phyloP scores from a whole-genome alignment of 2,329 filamentous ascomycete species.

The Cephalotrichum gorgonifer region DNA sequence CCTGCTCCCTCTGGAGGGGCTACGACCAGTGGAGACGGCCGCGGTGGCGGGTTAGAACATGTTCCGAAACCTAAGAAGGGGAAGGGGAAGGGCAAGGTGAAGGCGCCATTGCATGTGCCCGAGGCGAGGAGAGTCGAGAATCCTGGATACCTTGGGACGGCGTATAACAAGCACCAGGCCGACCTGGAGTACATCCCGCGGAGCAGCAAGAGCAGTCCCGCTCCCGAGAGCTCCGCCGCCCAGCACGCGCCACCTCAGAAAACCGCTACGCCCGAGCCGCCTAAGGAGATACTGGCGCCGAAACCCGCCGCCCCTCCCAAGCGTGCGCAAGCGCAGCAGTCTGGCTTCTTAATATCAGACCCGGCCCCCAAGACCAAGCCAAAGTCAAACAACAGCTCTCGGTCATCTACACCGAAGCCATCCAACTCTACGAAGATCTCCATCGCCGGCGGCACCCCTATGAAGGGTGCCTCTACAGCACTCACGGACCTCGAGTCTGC shows the following conservation, averaged over 20 bases:
- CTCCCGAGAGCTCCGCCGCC: background rate
- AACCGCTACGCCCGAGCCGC: conserved; percentile 12
- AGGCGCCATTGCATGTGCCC: conserved; percentile 51
- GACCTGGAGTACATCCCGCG: conserved; percentile 62
- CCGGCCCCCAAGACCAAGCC: conserved; percentile 42
- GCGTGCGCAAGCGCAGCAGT: conserved; percentile 24
- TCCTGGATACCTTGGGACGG: conserved; percentile 50
- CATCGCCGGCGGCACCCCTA: conserved; percentile 67
- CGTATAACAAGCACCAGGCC: conserved; percentile 63
- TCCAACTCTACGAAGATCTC: conserved; percentile 52
- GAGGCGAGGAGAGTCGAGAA: conserved; percentile 54
- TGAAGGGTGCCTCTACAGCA: conserved; percentile 70
- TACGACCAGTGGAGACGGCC: too few relatives aligned
- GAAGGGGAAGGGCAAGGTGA: conserved; percentile 51
- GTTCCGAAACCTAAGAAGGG: conserved; percentile 38
- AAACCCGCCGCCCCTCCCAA: too few relatives aligned
- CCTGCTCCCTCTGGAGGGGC: too few relatives aligned
- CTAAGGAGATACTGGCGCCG: conserved; percentile 18
- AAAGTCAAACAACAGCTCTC: conserved; percentile 39
- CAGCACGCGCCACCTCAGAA: background rate
- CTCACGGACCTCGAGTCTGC: conserved; percentile 66
- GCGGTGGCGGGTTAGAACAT: conserved; percentile 20
- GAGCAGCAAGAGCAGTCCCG: conserved; percentile 8
- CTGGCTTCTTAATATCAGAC: conserved; percentile 76
- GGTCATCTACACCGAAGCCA: conserved; percentile 44